These are phyloP conservation scores for Graphilbum fragrans DNA, from an alignment of 2,329 filamentous ascomycete species.

Conservation along the genomic window DNA sequence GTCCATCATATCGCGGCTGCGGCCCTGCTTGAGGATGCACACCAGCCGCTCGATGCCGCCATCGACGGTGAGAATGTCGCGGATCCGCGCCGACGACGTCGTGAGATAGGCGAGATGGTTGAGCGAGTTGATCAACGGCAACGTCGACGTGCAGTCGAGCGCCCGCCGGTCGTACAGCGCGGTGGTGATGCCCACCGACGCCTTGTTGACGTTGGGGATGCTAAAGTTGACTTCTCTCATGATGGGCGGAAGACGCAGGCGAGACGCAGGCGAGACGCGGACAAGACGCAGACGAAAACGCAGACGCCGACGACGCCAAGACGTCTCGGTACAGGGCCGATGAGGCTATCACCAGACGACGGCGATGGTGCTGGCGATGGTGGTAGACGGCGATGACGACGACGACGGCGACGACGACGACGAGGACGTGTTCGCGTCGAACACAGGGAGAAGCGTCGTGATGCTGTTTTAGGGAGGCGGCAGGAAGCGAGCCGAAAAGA, in stretches of 20 bases:
- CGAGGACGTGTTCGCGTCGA: too few species aligned
- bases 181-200: slow-evolving; percentile 87
- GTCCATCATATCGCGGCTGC: slow-evolving; percentile 98
- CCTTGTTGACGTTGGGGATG: slow-evolving; percentile 99
- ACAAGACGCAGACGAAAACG: neutral
- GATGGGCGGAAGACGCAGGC: slow-evolving; percentile 10
- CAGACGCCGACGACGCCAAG: neutral
- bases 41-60: slow-evolving; percentile 93
- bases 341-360: neutral
- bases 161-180: slow-evolving; percentile 95
- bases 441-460: too few species aligned
- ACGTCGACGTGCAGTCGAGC: slow-evolving; percentile 93
- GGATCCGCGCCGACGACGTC: slow-evolving; percentile 91
- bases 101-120: slow-evolving; percentile 98
- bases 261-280: neutral
- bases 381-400: too few species aligned
- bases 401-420: too few species aligned
- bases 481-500: neutral
- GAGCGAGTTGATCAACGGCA: slow-evolving; percentile 95
- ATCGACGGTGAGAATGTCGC: slow-evolving; percentile 97
- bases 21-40: slow-evolving; percentile 93
- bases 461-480: too few species aligned
- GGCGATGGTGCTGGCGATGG: neutral
- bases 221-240: slow-evolving; percentile 99
- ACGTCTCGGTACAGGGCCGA: neutral